Base-by-base conservation (phyloP, 2,329 filamentous ascomycete species). In the Colletotrichum abscissum region DNA sequence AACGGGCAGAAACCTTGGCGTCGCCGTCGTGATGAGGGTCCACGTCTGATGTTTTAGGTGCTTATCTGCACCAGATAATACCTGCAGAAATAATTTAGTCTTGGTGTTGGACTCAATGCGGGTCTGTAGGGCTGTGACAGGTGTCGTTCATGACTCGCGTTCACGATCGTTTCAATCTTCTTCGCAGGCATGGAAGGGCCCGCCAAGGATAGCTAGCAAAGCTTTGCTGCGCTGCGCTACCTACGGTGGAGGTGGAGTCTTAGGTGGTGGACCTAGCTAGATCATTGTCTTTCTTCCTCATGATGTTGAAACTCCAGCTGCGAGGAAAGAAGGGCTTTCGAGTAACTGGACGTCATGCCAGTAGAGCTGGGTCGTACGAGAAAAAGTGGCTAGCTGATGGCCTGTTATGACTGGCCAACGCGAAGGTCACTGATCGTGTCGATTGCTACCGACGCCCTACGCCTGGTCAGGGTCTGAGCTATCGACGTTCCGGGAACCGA, bases 91-190 rank as follows among this genome's bases (percentile, higher is more conserved):
- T 8, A 8, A 9, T n/a, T 49, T 9, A 22, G 42, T 49, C 42
- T 49, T n/a, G 19, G 42, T 49, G 19, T 49, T 49, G 35, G 30
- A 63, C 24, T 63, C 24, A 35, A 28, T 11, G 62, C 55, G 62
- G 62, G 60, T 46, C 67, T 54, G 55, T 70, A 70, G 67, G 67
- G 67, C 67, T 70, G 55, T 59, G 42, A 26, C 33, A 38, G 54
- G 16, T 66, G 28, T 54, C 42, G 33, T 42, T 55, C 42, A 70
- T 69, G 60, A 69, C 67, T 69, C 59, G 67, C 38, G 52, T 22
- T 30, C 19, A 28, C 8, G 9, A 30, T 57, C 55, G 28, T 57
- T 30, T 24, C 19, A 35, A 12, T 5, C 11, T 35, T 12, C 33
- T 35, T n/a, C 55, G 24, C 9, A 8, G 52, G 22, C 22, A 9